Percentiles rank a stretch among this genome's conserved stretches.
These are phyloP conservation scores for Trichoderma koningiopsis DNA, from an alignment of 2,329 filamentous ascomycete species.

Conservation along the genomic window DNA sequence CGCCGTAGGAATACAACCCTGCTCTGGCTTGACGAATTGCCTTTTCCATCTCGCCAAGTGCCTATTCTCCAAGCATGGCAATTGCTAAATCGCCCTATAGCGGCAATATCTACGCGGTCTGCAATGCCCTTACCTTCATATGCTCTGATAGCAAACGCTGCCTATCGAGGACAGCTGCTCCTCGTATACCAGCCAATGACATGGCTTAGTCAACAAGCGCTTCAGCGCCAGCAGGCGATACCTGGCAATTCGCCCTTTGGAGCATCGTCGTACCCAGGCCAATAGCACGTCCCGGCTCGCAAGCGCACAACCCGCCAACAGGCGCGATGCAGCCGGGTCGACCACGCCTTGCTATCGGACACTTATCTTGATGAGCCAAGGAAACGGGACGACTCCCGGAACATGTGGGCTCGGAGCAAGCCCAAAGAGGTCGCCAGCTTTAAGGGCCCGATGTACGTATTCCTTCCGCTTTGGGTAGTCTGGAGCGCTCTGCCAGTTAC, in stretches of 20 bases:
- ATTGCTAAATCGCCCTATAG: background rate
- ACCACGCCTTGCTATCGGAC: background rate
- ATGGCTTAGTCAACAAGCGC: background rate
- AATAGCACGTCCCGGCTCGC: background rate
- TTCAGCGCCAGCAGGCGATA: background rate
- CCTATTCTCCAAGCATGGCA: background rate
- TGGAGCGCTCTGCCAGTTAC: constrained; percentile 16
- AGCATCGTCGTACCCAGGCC: background rate
- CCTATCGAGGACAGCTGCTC: background rate
- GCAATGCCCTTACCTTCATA: background rate
- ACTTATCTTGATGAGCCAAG: constrained; percentile 1
- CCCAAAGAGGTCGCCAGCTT: background rate
- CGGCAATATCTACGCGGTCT: background rate
- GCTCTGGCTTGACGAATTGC: background rate
- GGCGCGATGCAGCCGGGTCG: constrained; percentile 10
- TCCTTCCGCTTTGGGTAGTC: constrained; percentile 14
- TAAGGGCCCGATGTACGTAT: constrained; percentile 1
- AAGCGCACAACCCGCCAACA: constrained; percentile 20
- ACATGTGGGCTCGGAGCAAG: constrained; percentile 3
- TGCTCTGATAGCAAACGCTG: background rate
- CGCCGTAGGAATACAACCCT: constrained; percentile 4
- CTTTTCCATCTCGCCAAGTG: background rate
- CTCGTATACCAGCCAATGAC: background rate
- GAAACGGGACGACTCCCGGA: constrained; percentile 5
- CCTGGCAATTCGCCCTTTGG: background rate